phyloP scores from a whole-genome alignment of 306 rosid species.

The Glycyrrhiza uralensis region DNA sequence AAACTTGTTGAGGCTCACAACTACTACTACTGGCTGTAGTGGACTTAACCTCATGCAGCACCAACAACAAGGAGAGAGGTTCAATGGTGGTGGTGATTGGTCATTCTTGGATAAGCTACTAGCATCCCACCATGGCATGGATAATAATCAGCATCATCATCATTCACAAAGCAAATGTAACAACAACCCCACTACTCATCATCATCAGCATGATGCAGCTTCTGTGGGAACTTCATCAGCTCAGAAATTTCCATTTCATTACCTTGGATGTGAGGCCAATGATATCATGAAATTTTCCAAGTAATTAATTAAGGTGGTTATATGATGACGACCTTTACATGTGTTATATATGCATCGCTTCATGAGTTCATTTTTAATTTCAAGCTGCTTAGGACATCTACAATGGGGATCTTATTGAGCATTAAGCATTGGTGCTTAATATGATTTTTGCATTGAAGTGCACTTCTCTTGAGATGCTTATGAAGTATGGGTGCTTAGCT shows the following conservation, averaged over 20 bases:
- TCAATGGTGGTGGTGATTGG: slow-evolving; percentile 70
- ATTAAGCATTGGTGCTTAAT: too few species aligned
- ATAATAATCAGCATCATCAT: too few species aligned
- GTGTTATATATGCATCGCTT: too few species aligned
- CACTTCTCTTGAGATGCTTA: too few species aligned
- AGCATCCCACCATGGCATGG: slow-evolving; percentile 38
- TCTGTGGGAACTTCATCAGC: slow-evolving; percentile 40
- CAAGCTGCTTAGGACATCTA: too few species aligned
- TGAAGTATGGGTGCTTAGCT: too few species aligned
- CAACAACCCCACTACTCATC: slow-evolving; percentile 13
- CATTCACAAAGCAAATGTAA: slow-evolving; percentile 34
- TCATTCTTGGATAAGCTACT: slow-evolving; percentile 89
- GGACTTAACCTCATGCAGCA: slow-evolving; percentile 48
- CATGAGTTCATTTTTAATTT: too few species aligned
- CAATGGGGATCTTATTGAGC: too few species aligned
- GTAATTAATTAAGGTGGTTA: not conserved
- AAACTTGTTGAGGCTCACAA: slow-evolving; percentile 59
- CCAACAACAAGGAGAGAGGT: slow-evolving; percentile 49
- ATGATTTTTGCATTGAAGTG: too few species aligned
- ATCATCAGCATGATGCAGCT: not conserved
- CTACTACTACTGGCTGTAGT: slow-evolving; percentile 44
- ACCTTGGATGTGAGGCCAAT: slow-evolving; percentile 58
- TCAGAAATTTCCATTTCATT: slow-evolving; percentile 77
- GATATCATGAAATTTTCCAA: slow-evolving; percentile 63
- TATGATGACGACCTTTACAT: not conserved